Conservation (phyloP, 768 basidiomycete genomes). For the Tulasnella sp. region DNA sequence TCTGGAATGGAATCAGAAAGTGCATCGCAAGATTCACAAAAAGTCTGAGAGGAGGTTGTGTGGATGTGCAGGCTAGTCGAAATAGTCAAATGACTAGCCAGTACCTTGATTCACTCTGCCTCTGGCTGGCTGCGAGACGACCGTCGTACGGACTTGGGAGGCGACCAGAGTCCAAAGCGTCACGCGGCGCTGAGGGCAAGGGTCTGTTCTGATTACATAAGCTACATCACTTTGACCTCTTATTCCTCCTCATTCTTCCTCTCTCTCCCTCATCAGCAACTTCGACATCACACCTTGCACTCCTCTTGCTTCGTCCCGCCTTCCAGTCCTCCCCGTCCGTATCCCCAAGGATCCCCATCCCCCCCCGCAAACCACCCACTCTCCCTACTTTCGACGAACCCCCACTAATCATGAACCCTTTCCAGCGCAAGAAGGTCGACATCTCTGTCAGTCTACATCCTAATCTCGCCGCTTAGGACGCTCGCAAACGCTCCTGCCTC, state of each 20-base stretch:
- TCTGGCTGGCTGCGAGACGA: too few relatives aligned
- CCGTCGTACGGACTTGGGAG: too few relatives aligned
- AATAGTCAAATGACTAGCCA: too few relatives aligned
- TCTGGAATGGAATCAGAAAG: too few relatives aligned
- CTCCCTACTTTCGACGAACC: neutral
- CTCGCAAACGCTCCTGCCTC: conserved; percentile 1
- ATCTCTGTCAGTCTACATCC: conserved; percentile 65
- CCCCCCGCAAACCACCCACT: neutral
- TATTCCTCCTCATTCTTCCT: neutral
- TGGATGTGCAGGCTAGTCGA: too few relatives aligned
- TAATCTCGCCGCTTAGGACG: conserved; percentile 32
- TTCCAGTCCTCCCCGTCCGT: neutral
- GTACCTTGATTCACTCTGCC: too few relatives aligned
- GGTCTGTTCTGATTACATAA: neutral
- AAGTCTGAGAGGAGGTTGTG: too few relatives aligned
- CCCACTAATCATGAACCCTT: conserved; percentile 60
- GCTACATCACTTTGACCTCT: neutral
- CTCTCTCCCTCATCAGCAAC: conserved; percentile 5
- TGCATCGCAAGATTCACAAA: too few relatives aligned
- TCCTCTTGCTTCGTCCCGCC: neutral
- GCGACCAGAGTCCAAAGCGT: neutral
- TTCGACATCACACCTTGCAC: neutral
- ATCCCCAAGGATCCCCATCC: neutral
- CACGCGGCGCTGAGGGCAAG: neutral
- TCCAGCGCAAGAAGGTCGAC: conserved; percentile 88